phyloP scores from a whole-genome alignment of 1,139 yeast species.

The Suhomyces atakaporum region DNA sequence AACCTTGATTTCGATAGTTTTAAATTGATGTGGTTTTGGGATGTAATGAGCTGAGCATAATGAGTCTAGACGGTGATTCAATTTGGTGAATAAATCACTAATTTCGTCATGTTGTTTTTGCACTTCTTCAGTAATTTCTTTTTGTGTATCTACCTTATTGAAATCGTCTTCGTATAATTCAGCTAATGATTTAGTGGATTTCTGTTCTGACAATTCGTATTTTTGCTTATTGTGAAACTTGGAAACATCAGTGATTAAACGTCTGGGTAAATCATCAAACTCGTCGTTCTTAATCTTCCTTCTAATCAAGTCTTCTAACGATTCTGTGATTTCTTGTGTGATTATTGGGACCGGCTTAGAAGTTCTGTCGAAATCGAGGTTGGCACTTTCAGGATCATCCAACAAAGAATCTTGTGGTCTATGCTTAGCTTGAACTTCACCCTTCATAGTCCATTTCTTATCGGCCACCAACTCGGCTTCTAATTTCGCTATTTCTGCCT shows the following conservation, averaged over 20 bases:
- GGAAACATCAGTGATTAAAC: conserved; percentile 63
- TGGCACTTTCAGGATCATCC: conserved; percentile 41
- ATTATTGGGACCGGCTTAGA: conserved; percentile 78
- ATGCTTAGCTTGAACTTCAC: conserved; percentile 81
- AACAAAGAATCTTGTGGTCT: conserved; percentile 81
- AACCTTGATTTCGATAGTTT: conserved; percentile 76
- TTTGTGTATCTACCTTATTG: conserved; percentile 47
- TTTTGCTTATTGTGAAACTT: conserved; percentile 54
- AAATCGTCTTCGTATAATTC: conserved; percentile 90
- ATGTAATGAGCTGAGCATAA: conserved; percentile 90
- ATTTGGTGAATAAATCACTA: conserved; percentile 57
- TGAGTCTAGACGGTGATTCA: conserved; percentile 79
- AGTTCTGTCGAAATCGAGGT: conserved; percentile 47
- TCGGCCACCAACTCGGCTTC: conserved; percentile 89
- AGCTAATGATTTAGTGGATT: conserved; percentile 85
- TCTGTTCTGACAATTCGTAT: conserved; percentile 77
- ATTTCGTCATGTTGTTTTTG: conserved; percentile 79
- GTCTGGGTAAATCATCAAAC: conserved; percentile 82
- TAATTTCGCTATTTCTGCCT: conserved; percentile 71
- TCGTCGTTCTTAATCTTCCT: conserved; percentile 72
- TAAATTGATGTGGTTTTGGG: conserved; percentile 81
- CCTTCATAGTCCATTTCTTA: conserved; percentile 92
- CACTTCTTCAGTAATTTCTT: conserved; percentile 58
- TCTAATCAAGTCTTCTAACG: conserved; percentile 84
- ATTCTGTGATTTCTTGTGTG: conserved; percentile 83